Base-by-base conservation (phyloP, 1,284 basidiomycete species). In the Porphyrellus sp. region DNA sequence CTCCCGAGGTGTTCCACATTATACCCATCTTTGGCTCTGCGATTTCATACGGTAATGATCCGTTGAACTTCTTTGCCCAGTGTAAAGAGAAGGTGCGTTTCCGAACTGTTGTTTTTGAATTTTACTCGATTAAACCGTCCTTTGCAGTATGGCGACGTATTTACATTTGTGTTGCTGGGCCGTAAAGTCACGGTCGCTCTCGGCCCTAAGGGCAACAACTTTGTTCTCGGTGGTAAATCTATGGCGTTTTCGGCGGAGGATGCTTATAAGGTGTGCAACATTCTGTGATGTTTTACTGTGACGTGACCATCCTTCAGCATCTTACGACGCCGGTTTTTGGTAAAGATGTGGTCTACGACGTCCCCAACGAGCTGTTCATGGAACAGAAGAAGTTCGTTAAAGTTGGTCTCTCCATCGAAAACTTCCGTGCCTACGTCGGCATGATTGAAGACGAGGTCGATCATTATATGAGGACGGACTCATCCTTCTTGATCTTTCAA, bases 321-420 rank as follows among this genome's bases (percentile, higher is more conserved):
- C 73, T 95, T 45, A 95, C 92, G 0, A 94, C 91, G 0, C 93
- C 93, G 5, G 84, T 95, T 20, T 99, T 99, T 64, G 97, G 97
- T 50, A 94, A 94, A 68, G 94, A 93, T 49, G 97, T 99, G 42
- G 96, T 98, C 5, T 99, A 99, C 71, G 96, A 98, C 67, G 87
- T 93, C 52, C 96, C 97, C 28, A 99, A 99, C 71, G 89, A 94
- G 51, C 78, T 93, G 47, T 86, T 99, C 70, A 99, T 99, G 96
- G 95, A 99, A 69, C 97, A 99, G 73, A 99, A 99, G 80, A 91
- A 90, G 71, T 98, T 99, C 60, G 86, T 95, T 72, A 97, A 96
- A 75, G 87, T 93, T 60, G 95, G 96, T 38, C 82, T 99, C 9
- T 91, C 93, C 8, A 84, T 82, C 20, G 96, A 99, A 30, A 96